Conservation (phyloP, 441 rosid genomes). For the Arabidopsis lyrata region DNA sequence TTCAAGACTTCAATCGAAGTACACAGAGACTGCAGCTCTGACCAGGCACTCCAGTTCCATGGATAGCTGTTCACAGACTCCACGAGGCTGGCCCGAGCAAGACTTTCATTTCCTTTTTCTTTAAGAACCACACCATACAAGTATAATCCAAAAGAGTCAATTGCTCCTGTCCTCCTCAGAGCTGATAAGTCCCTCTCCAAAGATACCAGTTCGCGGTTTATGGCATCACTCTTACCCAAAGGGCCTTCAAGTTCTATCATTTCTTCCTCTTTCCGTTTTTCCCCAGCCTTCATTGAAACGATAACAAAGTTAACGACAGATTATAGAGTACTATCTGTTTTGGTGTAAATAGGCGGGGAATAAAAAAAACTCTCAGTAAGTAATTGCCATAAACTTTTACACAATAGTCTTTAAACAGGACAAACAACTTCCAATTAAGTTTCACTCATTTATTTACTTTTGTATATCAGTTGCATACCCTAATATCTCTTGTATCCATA, state of each 20-base stretch:
- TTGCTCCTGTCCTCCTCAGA: constrained; percentile 70
- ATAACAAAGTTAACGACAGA: constrained; percentile 16
- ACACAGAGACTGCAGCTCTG: constrained; percentile 83
- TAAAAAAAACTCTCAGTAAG: not conserved
- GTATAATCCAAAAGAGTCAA: constrained; percentile 90
- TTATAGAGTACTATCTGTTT: not conserved
- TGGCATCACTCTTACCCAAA: constrained; percentile 77
- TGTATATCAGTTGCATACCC: constrained; percentile 5
- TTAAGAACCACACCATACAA: constrained; percentile 90
- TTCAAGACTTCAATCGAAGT: constrained; percentile 71
- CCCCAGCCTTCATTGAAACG: constrained; percentile 72
- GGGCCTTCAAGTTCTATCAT: constrained; percentile 91
- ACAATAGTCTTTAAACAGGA: constrained; percentile 5
- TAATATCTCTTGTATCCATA: constrained; percentile 10
- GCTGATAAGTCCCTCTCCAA: constrained; percentile 84
- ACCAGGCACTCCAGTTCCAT: constrained; percentile 99
- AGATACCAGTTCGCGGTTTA: constrained; percentile 75
- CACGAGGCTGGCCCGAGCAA: constrained; percentile 77
- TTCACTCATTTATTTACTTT: not conserved
- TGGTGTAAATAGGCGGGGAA: not conserved
- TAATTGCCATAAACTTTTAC: not conserved
- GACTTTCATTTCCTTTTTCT: constrained; percentile 81
- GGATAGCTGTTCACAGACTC: constrained; percentile 95
- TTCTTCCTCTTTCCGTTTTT: constrained; percentile 95
- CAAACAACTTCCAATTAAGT: constrained; percentile 13